These are phyloP conservation scores for Thalassia testudinum DNA, from an alignment of 116 monocot genomes.

Conservation along the genomic window DNA sequence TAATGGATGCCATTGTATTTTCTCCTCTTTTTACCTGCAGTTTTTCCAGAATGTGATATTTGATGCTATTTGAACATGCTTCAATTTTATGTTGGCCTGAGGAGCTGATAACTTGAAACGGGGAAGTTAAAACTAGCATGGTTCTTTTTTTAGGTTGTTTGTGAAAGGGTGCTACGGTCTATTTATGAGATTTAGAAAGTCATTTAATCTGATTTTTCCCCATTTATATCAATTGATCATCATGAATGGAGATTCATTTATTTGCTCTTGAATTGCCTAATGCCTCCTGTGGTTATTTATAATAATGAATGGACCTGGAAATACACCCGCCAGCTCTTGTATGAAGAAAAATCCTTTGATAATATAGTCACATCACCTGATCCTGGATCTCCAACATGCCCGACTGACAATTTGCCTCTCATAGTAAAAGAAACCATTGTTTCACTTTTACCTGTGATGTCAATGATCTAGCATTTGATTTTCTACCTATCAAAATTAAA, in stretches of 20 bases:
- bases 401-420: conserved; percentile 13
- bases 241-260: neutral
- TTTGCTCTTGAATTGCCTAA: conserved; percentile 16
- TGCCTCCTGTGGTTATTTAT: conserved; percentile 71
- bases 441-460: no score
- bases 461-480: neutral
- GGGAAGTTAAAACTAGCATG: no score
- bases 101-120: no score
- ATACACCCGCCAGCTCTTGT: conserved; percentile 23
- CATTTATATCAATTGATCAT: no score
- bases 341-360: conserved; percentile 65
- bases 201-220: neutral
- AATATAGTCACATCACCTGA: conserved; percentile 97
- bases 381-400: conserved; percentile 75
- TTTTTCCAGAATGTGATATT: no score
- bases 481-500: neutral
- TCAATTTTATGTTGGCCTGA: no score
- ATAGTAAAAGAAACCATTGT: neutral
- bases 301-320: conserved; percentile 96
- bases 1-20: no score
- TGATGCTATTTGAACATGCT: no score
- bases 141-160: no score
- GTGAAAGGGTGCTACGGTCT: no score
- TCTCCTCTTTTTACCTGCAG: no score
- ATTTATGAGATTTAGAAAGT: no score